phyloP scores from a whole-genome alignment of 495 filamentous ascomycete genomes.

The Annulohypoxylon nitens region DNA sequence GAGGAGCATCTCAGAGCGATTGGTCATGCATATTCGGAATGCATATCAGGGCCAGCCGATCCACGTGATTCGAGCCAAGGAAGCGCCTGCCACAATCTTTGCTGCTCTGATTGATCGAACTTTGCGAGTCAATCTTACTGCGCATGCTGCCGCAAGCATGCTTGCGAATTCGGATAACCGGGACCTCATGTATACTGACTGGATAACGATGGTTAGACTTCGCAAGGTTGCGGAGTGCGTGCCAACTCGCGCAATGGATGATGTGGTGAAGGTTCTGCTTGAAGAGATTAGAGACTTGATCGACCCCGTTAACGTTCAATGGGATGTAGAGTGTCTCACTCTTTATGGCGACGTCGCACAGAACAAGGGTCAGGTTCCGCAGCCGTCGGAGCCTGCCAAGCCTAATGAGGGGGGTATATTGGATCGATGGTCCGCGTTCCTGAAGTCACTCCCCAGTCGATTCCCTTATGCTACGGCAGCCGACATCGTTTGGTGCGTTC shows the following conservation, averaged over 20 bases:
- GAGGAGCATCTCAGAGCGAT: slow-evolving; percentile 81
- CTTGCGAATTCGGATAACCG: slow-evolving; percentile 78
- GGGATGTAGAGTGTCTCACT: slow-evolving; percentile 67
- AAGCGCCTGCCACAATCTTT: slow-evolving; percentile 90
- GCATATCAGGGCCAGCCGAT: slow-evolving; percentile 84
- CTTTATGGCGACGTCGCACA: slow-evolving; percentile 66
- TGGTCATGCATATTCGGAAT: slow-evolving; percentile 80
- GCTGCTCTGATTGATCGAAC: slow-evolving; percentile 85
- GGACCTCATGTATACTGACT: slow-evolving; percentile 94
- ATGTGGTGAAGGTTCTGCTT: slow-evolving; percentile 76
- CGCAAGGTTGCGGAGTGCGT: slow-evolving; percentile 72
- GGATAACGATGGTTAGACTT: slow-evolving; percentile 82
- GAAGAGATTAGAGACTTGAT: slow-evolving; percentile 80
- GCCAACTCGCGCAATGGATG: slow-evolving; percentile 73
- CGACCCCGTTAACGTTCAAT: slow-evolving; percentile 68
- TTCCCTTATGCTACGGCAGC: slow-evolving; percentile 78
- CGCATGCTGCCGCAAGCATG: slow-evolving; percentile 85
- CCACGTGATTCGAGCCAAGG: slow-evolving; percentile 86
- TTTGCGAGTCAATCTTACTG: slow-evolving; percentile 90
- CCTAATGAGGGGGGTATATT: slow-evolving; percentile 69
- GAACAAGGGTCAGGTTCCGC: slow-evolving; percentile 53
- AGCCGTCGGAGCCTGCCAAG: slow-evolving; percentile 39
- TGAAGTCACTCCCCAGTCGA: slow-evolving; percentile 76
- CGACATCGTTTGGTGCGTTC: slow-evolving; percentile 77
- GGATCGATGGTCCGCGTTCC: slow-evolving; percentile 87